phyloP scores from a whole-genome alignment of 257 asterid species.

The Rubia yunnanensis region DNA sequence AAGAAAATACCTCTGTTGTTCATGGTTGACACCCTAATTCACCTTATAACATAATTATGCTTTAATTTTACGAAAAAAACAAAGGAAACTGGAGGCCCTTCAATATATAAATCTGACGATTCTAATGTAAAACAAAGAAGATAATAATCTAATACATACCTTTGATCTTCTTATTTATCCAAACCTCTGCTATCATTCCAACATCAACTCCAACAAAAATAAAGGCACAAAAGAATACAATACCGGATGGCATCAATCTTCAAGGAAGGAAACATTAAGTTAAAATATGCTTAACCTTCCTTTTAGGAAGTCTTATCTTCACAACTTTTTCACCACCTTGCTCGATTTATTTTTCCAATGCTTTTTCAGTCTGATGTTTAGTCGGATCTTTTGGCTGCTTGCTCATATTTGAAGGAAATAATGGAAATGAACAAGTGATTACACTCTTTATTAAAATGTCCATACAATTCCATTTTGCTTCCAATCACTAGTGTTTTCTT shows the following conservation, averaged over 20 bases:
- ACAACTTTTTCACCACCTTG: slow-evolving; percentile 33
- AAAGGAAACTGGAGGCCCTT: too few relatives aligned
- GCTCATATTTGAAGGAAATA: slow-evolving; percentile 20
- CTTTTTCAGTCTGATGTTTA: slow-evolving; percentile 58
- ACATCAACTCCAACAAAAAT: slow-evolving; percentile 77
- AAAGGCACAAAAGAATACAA: slow-evolving; percentile 45
- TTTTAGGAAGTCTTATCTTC: slow-evolving; percentile 53
- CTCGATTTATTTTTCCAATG: slow-evolving; percentile 24
- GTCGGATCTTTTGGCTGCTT: slow-evolving; percentile 36
- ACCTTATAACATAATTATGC: too few relatives aligned
- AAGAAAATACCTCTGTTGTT: too few relatives aligned
- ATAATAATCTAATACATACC: too few relatives aligned
- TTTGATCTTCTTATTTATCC: slow-evolving; percentile 73
- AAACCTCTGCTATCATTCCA: slow-evolving; percentile 63
- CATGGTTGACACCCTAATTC: too few relatives aligned
- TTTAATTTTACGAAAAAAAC: too few relatives aligned
- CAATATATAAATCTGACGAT: too few relatives aligned
- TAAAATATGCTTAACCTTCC: slow-evolving; percentile 59
- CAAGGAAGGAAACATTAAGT: slow-evolving; percentile 73
- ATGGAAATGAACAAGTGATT: too few relatives aligned
- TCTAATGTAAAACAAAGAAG: too few relatives aligned
- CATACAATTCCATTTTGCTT: too few relatives aligned
- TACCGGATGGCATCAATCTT: slow-evolving; percentile 31
- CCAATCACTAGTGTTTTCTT: too few relatives aligned
- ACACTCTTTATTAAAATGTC: too few relatives aligned